Conservation (phyloP, 371 early-diverging fungal genomes). For the Chytridiales sp. region DNA sequence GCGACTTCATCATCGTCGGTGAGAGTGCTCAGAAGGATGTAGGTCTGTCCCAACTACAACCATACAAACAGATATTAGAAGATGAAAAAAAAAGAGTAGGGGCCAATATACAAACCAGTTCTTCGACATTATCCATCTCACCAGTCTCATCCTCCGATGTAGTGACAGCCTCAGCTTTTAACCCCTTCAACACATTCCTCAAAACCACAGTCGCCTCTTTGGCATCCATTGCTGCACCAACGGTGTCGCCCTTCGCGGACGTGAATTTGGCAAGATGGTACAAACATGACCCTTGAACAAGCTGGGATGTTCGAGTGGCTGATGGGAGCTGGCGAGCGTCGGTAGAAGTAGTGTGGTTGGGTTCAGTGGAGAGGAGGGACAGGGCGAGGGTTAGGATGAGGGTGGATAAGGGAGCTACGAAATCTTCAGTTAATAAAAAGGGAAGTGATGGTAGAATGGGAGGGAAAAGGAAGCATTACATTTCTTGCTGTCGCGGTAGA, state of each 20-base stretch:
- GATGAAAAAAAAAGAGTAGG: neutral
- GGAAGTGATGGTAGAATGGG: too few relatives aligned
- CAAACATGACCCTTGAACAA: conserved; percentile 10
- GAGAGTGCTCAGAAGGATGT: conserved; percentile 18
- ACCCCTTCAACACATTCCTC: conserved; percentile 8
- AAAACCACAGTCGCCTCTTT: conserved; percentile 13
- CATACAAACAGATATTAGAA: neutral
- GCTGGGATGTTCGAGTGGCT: too few relatives aligned
- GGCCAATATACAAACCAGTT: neutral
- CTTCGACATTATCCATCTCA: neutral
- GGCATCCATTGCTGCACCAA: neutral
- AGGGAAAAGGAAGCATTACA: neutral
- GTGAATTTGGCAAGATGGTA: conserved; percentile 14
- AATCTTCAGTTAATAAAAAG: neutral
- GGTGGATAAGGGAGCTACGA: conserved; percentile 9
- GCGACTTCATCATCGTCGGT: conserved; percentile 21
- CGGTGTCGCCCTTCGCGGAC: neutral
- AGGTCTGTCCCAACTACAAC: conserved; percentile 23
- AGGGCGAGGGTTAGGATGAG: conserved; percentile 14
- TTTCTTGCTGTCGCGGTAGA: conserved; percentile 1
- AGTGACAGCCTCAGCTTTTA: conserved; percentile 5
- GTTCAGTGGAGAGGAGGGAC: neutral
- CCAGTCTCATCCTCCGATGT: conserved; percentile 11
- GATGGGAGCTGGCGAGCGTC: neutral
- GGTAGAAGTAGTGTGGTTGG: conserved; percentile 8